Evolutionary conservation across 2,329 filamentous ascomycete genomes (phyloP).

Genomic region (Ciborinia camelliae): DNA sequence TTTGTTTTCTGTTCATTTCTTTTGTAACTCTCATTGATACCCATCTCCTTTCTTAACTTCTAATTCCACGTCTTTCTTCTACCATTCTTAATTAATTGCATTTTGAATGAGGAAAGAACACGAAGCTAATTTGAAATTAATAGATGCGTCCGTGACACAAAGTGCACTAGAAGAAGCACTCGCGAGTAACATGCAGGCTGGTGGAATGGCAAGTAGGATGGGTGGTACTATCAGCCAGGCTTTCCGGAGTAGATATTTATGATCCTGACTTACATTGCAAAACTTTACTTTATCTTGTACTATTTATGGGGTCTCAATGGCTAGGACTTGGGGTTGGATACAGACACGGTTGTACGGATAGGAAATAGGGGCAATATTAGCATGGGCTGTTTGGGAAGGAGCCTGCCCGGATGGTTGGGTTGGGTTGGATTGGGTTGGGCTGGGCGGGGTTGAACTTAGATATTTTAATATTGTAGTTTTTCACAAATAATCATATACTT

Average conservation of each 20-base stretch:
- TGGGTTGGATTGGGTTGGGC: background rate
- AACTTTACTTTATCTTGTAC: background rate
- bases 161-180: conserved; percentile 76
- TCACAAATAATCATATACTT: background rate
- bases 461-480: background rate
- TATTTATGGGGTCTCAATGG: background rate
- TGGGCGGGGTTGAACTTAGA: background rate
- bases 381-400: no score
- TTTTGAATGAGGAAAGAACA: background rate
- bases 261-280: conserved; percentile 12
- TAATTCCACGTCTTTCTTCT: background rate
- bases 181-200: conserved; percentile 67
- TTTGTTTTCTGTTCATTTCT: background rate
- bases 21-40: conserved; percentile 4
- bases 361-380: background rate
- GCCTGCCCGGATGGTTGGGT: background rate
- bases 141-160: conserved; percentile 74
- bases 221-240: conserved; percentile 67
- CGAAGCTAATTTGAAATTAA: background rate
- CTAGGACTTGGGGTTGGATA: background rate
- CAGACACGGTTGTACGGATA: background rate
- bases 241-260: conserved; percentile 57
- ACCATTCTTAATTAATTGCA: background rate
- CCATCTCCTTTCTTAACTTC: background rate
- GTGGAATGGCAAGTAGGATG: conserved; percentile 58